Conservation (phyloP, 164 flowering plant species). For the Vitis vinifera region ASM3070453v1 NC_081817.1:1731501-1732000, state of each 20-base stretch:
- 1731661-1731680: conserved; percentile 83
- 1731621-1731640: conserved; percentile 88
- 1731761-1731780: neutral
- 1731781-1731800: neutral
- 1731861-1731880: conserved; percentile 97
- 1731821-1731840: conserved; percentile 4
- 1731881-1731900: conserved; percentile 78
- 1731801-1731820: neutral
- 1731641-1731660: conserved; percentile 93
- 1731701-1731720: conserved; percentile 95
- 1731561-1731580: conserved; percentile 74
- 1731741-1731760: conserved; percentile 83
- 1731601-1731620: conserved; percentile 68
- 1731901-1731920: conserved; percentile 85
- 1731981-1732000: no score
- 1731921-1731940: conserved; percentile 81
- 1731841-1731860: conserved; percentile 16
- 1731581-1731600: conserved; percentile 71
- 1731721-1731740: conserved; percentile 98
- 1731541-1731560: conserved; percentile 95
- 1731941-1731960: conserved; percentile 82
- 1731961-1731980: conserved; percentile 37
- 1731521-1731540: conserved; percentile 95
- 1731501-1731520: conserved; percentile 99
- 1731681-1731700: conserved; percentile 94